A percentile compares a stretch with the other conserved stretches of the same genome.
phyloP scores from a whole-genome alignment of 345 rosid species.

The Eucalyptus shirleyi region DNA sequence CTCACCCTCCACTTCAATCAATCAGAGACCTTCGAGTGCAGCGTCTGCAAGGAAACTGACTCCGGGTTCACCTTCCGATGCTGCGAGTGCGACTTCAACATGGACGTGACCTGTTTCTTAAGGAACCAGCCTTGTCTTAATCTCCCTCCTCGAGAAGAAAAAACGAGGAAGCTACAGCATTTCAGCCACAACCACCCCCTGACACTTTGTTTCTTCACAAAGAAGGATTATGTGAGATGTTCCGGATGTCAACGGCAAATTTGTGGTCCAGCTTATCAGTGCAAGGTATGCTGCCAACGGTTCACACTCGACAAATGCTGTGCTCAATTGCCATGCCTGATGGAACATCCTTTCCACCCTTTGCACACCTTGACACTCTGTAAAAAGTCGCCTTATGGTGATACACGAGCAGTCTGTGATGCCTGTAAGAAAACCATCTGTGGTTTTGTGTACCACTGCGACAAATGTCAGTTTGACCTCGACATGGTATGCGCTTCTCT shows the following conservation, averaged over 20 bases:
- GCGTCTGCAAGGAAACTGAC: background rate
- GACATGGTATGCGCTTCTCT: background rate
- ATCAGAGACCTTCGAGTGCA: background rate
- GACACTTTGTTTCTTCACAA: background rate
- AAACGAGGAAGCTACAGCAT: background rate
- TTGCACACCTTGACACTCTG: background rate
- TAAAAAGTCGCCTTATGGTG: background rate
- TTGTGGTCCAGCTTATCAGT: background rate
- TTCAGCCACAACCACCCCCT: background rate
- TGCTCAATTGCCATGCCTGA: background rate
- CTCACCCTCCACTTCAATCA: background rate
- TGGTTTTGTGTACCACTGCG: background rate
- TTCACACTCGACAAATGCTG: background rate
- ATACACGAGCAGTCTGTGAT: background rate
- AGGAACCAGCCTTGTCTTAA: background rate
- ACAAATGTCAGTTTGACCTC: background rate
- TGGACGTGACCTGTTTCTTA: background rate
- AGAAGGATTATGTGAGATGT: background rate
- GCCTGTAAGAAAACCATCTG: background rate
- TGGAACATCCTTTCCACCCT: background rate
- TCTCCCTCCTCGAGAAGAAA: background rate
- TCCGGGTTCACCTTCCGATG: background rate
- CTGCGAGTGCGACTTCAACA: background rate
- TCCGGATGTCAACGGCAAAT: background rate
- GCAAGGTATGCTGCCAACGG: background rate